Percentiles rank a stretch among this genome's conserved stretches.
Evolutionary conservation across 371 early-diverging fungal species (phyloP).

Genomic region (Mortierella sp.): DNA sequence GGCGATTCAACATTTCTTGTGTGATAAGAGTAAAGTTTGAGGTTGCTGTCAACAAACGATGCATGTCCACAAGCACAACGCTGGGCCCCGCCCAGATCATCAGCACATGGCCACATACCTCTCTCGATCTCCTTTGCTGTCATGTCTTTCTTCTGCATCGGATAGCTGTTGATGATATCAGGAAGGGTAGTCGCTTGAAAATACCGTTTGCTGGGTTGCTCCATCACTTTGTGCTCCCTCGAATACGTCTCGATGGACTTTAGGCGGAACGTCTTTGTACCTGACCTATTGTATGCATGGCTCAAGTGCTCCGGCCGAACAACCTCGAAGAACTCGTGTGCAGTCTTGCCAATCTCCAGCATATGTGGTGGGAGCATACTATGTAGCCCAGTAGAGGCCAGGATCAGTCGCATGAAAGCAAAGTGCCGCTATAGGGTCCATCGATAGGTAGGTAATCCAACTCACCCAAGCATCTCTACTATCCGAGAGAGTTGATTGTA

Average conservation of each 20-base stretch:
- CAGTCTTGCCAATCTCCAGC: slow-evolving; percentile 85
- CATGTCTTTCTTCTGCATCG: slow-evolving; percentile 72
- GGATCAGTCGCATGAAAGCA: neutral
- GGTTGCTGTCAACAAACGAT: neutral
- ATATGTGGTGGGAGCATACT: slow-evolving; percentile 85
- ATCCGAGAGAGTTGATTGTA: slow-evolving; percentile 90
- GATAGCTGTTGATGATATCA: slow-evolving; percentile 85
- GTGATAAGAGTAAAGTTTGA: neutral
- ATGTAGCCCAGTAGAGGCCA: neutral
- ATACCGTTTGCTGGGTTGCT: slow-evolving; percentile 90
- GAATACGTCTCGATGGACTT: slow-evolving; percentile 89
- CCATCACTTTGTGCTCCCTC: slow-evolving; percentile 74
- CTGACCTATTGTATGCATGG: slow-evolving; percentile 15
- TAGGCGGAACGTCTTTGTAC: slow-evolving; percentile 64
- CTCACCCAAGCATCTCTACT: slow-evolving; percentile 84
- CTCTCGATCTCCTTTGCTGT: slow-evolving; percentile 76
- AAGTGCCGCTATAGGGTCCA: neutral
- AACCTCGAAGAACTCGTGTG: slow-evolving; percentile 77
- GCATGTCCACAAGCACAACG: too few relatives aligned
- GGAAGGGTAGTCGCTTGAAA: slow-evolving; percentile 80
- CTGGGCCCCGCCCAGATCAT: too few relatives aligned
- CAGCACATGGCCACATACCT: too few relatives aligned
- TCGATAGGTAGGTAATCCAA: neutral
- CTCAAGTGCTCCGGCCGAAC: slow-evolving; percentile 28
- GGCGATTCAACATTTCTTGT: slow-evolving; percentile 72